These are phyloP conservation scores for Boletus sensibilis DNA, from an alignment of 768 basidiomycete species.

Conservation along the genomic window DNA sequence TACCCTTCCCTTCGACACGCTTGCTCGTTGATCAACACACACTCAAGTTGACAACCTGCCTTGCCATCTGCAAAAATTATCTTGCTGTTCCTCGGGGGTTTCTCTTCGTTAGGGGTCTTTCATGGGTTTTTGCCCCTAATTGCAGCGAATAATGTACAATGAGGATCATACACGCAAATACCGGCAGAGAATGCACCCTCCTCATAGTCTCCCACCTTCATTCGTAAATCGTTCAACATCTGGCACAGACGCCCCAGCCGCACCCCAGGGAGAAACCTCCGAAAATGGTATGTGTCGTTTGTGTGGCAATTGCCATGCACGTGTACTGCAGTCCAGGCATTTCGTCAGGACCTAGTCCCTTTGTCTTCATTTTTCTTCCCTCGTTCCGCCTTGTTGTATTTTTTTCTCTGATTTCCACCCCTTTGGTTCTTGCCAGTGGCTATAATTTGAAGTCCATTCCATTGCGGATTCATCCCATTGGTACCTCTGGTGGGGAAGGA, in stretches of 20 bases:
- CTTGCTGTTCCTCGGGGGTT: background rate
- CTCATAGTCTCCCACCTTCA: background rate
- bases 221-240: background rate
- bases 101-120: background rate
- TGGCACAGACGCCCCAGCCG: background rate
- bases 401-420: background rate
- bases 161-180: background rate
- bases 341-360: background rate
- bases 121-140: constrained; percentile 1
- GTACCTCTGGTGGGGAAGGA: background rate
- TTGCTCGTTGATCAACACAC: background rate
- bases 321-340: constrained; percentile 1
- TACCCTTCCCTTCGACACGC: background rate
- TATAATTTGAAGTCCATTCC: background rate
- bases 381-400: background rate
- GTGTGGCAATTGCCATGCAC: constrained; percentile 4
- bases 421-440: background rate
- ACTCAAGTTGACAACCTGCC: background rate
- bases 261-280: background rate
- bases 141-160: background rate
- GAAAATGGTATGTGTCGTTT: constrained; percentile 22
- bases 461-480: background rate
- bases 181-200: background rate
- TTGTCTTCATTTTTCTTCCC: background rate
- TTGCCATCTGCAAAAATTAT: background rate